phyloP scores from a whole-genome alignment of 2,329 filamentous ascomycete species.

The Grosmannia serpens region DNA sequence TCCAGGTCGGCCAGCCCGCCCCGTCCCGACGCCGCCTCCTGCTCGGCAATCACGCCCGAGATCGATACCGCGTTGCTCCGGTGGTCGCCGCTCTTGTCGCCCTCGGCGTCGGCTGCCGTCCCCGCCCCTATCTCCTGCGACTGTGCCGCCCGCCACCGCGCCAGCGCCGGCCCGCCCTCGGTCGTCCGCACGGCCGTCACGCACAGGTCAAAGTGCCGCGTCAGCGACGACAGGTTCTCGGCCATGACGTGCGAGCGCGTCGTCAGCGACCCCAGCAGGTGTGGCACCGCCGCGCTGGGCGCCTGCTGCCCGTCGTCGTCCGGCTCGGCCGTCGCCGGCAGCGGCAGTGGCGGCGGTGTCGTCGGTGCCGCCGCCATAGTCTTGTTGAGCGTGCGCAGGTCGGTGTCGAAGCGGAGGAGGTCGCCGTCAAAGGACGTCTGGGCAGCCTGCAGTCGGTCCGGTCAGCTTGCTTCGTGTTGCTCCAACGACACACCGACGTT shows the following conservation, averaged over 20 bases:
- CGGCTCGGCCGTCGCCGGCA: neutral
- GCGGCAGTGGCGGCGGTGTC: neutral
- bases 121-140: neutral
- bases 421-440: slow-evolving; percentile 68
- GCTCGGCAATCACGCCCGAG: slow-evolving; percentile 52
- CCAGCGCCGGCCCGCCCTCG: slow-evolving; percentile 63
- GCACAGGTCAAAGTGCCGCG: slow-evolving; percentile 84
- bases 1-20: slow-evolving; percentile 36
- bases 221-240: slow-evolving; percentile 65
- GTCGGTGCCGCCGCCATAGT: slow-evolving; percentile 32
- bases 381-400: slow-evolving; percentile 55
- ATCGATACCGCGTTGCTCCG: slow-evolving; percentile 41
- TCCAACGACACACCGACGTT: too few species aligned
- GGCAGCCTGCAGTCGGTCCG: slow-evolving; percentile 31
- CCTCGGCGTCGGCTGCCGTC: slow-evolving; percentile 32
- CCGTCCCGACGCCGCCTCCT: slow-evolving; percentile 29
- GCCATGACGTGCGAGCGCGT: slow-evolving; percentile 74
- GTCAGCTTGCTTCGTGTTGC: too few species aligned
- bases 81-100: slow-evolving; percentile 26
- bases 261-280: slow-evolving; percentile 52
- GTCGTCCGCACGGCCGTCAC: slow-evolving; percentile 85
- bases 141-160: slow-evolving; percentile 51
- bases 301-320: neutral
- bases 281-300: slow-evolving; percentile 27
- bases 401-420: slow-evolving; percentile 61